These are phyloP conservation scores for Ogataea henricii DNA, from an alignment of 805 yeast species.

Conservation along the genomic window DNA sequence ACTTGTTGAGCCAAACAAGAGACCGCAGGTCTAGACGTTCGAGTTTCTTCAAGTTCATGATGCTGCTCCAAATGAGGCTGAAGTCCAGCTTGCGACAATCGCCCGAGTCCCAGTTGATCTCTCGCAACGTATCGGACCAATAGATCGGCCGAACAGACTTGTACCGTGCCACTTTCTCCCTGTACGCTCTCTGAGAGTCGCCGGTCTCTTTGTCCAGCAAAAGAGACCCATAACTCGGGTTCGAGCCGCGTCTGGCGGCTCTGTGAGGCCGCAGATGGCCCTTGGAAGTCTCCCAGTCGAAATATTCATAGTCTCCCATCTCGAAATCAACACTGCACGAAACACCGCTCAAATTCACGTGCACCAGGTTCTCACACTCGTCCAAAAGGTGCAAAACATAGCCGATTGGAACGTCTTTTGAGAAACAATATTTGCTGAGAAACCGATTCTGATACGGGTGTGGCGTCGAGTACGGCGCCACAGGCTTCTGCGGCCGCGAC, in stretches of 20 bases:
- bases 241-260: slow-evolving; percentile 4
- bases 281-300: slow-evolving; percentile 34
- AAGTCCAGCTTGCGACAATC: slow-evolving; percentile 45
- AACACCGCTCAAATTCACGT: slow-evolving; percentile 60
- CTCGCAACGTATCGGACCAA: slow-evolving; percentile 35
- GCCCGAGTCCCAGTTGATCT: slow-evolving; percentile 33
- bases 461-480: slow-evolving; percentile 33
- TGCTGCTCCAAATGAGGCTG: slow-evolving; percentile 43
- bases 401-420: slow-evolving; percentile 82
- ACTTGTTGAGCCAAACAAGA: slow-evolving; percentile 38
- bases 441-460: slow-evolving; percentile 69
- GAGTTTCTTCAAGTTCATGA: slow-evolving; percentile 23
- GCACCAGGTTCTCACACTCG: slow-evolving; percentile 62
- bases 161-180: slow-evolving; percentile 14
- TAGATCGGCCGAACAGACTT: slow-evolving; percentile 24
- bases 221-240: slow-evolving; percentile 29
- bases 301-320: slow-evolving; percentile 41
- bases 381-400: slow-evolving; percentile 65
- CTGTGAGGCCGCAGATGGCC: slow-evolving; percentile 17
- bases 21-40: slow-evolving; percentile 31
- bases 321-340: slow-evolving; percentile 70
- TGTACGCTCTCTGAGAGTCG: slow-evolving; percentile 25
- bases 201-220: slow-evolving; percentile 32
- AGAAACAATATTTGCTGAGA: slow-evolving; percentile 59
- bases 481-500: neutral